A percentile compares a stretch with the other conserved stretches of the same genome.
These are phyloP conservation scores for Populus pruinosa DNA, from an alignment of 345 rosid species.

Conservation along the genomic window DNA sequence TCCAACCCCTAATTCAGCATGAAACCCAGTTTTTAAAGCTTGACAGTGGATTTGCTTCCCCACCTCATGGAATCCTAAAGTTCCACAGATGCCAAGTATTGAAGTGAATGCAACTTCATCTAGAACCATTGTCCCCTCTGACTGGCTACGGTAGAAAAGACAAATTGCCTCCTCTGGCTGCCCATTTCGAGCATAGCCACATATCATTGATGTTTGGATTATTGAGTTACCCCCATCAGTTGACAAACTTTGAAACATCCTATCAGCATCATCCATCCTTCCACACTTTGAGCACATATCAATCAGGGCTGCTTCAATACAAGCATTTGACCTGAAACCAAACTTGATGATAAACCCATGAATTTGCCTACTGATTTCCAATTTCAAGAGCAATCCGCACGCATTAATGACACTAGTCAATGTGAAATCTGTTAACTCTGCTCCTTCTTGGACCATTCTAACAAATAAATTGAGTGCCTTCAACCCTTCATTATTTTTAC, in stretches of 20 bases:
- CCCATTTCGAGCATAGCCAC: slow-evolving; percentile 73
- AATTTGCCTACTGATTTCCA: slow-evolving; percentile 56
- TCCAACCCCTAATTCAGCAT: slow-evolving; percentile 49
- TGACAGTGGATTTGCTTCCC: slow-evolving; percentile 69
- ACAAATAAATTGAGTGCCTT: slow-evolving; percentile 49
- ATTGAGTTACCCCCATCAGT: slow-evolving; percentile 38
- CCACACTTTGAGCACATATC: slow-evolving; percentile 84
- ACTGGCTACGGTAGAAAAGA: slow-evolving; percentile 35
- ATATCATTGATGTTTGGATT: slow-evolving; percentile 62
- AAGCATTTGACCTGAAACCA: slow-evolving; percentile 52
- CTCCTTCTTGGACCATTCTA: slow-evolving; percentile 50
- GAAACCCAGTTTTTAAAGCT: slow-evolving; percentile 53
- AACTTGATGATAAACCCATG: slow-evolving; percentile 69
- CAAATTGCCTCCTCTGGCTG: slow-evolving; percentile 64
- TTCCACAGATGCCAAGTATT: slow-evolving; percentile 60
- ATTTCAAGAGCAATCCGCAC: slow-evolving; percentile 50
- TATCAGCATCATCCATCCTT: slow-evolving; percentile 70
- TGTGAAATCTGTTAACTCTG: slow-evolving; percentile 59
- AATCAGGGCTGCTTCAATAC: slow-evolving; percentile 61
- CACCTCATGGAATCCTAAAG: slow-evolving; percentile 60
- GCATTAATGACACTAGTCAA: slow-evolving; percentile 59
- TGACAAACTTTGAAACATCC: slow-evolving; percentile 55
- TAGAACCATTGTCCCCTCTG: slow-evolving; percentile 41
- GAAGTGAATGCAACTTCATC: slow-evolving; percentile 66
- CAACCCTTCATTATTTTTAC: slow-evolving; percentile 49